Base-by-base conservation (phyloP, 768 basidiomycete species). In the Boletus bicolor region DNA sequence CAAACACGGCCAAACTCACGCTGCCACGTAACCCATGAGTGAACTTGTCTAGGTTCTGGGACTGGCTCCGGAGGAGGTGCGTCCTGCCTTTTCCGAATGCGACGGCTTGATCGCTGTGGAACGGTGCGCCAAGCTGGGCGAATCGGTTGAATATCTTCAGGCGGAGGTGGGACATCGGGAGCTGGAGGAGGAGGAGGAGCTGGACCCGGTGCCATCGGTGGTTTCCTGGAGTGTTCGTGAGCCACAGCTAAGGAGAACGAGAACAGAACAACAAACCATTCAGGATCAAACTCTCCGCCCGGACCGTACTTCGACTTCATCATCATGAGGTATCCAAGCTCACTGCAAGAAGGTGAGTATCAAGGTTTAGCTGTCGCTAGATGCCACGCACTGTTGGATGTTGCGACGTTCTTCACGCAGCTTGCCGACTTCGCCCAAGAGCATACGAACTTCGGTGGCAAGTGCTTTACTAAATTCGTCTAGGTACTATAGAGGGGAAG, bases 401-500 rank as follows among this genome's bases (percentile, higher is more conserved):
- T 79, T 81, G 42, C 91, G 83, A 63, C 85, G 80, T 64, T 93
- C 87, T 71, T 91, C 87, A 5, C 89, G 83, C 44, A 93, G 75
- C 61, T 86, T 89, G 39, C 91, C 89, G 39, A 93, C 91, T 75
- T 93, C 91, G 36, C 80, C 82, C 10, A 93, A 79, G 14, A 93
- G 77, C 80, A 90, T 86, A 32, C 89, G 84, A 10, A 93, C 91
- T 74, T 93, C 91, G 15, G 81, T 77, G 3, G 91, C 89, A 44
- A 93, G 73, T 1, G 91, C 86, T 68, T 85, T 88, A 70, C 89
- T 92, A 73, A 93, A 93, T 54, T 93, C 89, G 57, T 93, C 87
- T 14, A 93, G 79, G 68, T 93, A 93, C 87, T 91, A 53, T 39
- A 26, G 26, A 38, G 3, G 2, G 15, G 4, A 24, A 7, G n/a